These are phyloP conservation scores for Colletotrichum somersetense DNA, from an alignment of 2,329 filamentous ascomycete species.

Conservation along the genomic window DNA sequence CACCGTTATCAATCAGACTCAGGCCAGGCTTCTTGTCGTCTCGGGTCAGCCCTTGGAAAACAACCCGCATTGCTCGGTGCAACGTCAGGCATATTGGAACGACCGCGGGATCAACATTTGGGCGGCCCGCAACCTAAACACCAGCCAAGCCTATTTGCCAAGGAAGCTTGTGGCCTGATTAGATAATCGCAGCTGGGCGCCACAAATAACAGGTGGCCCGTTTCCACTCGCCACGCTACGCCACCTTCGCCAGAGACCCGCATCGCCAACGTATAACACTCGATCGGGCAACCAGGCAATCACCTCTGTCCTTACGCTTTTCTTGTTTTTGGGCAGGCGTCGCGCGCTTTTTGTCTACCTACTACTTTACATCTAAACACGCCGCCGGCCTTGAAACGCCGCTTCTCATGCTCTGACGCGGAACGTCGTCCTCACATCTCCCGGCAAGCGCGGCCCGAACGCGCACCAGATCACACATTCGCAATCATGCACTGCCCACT, in stretches of 20 bases:
- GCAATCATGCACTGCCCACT: conserved; percentile 48
- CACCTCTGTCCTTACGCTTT: conserved; percentile 18
- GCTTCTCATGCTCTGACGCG: conserved; percentile 9
- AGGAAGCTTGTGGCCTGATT: conserved; percentile 6
- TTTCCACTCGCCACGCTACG: conserved; percentile 24
- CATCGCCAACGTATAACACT: background rate
- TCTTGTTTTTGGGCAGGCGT: background rate
- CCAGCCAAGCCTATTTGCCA: conserved; percentile 14
- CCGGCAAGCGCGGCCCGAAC: conserved; percentile 16
- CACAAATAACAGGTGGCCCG: conserved; percentile 26
- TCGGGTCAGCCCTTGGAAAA: too few relatives aligned
- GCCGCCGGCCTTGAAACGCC: background rate
- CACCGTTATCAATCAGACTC: too few relatives aligned
- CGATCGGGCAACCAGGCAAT: background rate
- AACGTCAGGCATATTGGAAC: too few relatives aligned
- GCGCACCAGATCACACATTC: background rate
- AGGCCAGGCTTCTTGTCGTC: too few relatives aligned
- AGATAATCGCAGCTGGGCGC: conserved; percentile 15
- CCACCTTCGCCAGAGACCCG: conserved; percentile 3
- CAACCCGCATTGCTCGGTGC: too few relatives aligned
- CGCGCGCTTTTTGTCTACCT: background rate
- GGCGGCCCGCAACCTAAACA: conserved; percentile 16
- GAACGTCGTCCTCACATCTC: conserved; percentile 5
- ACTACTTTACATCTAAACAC: background rate
- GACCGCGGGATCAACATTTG: background rate